phyloP scores from a whole-genome alignment of 2,329 filamentous ascomycete genomes.

The Blastomyces emzantsi region DNA sequence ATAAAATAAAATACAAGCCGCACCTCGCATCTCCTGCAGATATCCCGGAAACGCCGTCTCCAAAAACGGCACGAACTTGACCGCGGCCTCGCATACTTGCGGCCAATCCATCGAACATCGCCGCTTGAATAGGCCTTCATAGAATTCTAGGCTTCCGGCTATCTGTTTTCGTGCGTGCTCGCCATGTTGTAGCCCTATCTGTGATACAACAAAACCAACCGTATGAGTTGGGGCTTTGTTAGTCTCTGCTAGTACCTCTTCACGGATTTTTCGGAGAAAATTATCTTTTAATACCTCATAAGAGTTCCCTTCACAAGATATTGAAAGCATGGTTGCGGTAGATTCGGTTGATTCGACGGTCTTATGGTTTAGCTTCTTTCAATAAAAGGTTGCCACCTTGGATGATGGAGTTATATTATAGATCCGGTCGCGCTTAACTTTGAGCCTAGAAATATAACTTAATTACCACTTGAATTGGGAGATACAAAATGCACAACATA shows the following conservation, averaged over 20 bases:
- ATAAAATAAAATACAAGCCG: not conserved
- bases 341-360: not conserved
- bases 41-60: conserved; percentile 24
- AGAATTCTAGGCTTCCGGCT: conserved; percentile 24
- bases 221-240: not conserved
- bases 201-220: not conserved
- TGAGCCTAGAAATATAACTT: not conserved
- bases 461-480: too few relatives aligned
- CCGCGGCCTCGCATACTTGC: conserved; percentile 39
- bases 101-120: conserved; percentile 37
- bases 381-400: not conserved
- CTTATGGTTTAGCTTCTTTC: not conserved
- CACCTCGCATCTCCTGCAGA: conserved; percentile 28
- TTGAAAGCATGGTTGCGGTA: conserved; percentile 18
- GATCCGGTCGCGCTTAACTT: not conserved
- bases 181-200: conserved; percentile 27
- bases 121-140: conserved; percentile 20
- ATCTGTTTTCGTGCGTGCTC: conserved; percentile 21
- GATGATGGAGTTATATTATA: not conserved
- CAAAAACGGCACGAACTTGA: conserved; percentile 37
- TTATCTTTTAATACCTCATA: conserved; percentile 19
- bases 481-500: too few relatives aligned
- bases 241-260: not conserved
- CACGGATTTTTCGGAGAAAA: not conserved
- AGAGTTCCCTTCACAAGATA: conserved; percentile 21